Conservation (phyloP, 768 basidiomycete genomes). For the Hericium alpestre region DNA sequence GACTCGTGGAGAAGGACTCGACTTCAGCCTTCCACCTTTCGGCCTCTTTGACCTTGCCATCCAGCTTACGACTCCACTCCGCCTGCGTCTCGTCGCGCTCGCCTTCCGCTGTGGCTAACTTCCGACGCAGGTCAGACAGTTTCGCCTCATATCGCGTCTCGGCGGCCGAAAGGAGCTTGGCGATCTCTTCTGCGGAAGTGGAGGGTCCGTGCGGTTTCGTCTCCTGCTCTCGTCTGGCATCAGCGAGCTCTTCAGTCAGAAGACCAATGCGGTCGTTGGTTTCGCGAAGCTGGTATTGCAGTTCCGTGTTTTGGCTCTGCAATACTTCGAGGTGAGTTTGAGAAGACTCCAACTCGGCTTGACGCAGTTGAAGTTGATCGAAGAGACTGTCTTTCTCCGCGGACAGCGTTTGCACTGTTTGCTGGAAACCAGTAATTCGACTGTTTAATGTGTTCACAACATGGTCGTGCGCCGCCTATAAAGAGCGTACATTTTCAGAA, state of each 20-base stretch:
- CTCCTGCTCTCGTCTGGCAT: slow-evolving; percentile 51
- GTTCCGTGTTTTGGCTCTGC: slow-evolving; percentile 70
- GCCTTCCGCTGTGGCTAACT: slow-evolving; percentile 55
- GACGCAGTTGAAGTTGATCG: slow-evolving; percentile 76
- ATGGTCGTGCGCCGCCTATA: slow-evolving; percentile 56
- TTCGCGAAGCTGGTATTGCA: slow-evolving; percentile 81
- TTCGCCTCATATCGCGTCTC: slow-evolving; percentile 71
- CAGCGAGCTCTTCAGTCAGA: slow-evolving; percentile 60
- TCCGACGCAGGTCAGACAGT: slow-evolving; percentile 59
- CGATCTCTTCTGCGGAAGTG: slow-evolving; percentile 51
- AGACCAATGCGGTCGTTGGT: slow-evolving; percentile 59
- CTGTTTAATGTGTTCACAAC: slow-evolving; percentile 51
- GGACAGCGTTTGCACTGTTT: slow-evolving; percentile 55
- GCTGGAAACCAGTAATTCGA: slow-evolving; percentile 61
- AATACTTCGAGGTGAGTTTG: slow-evolving; percentile 65
- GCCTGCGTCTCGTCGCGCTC: slow-evolving; percentile 84
- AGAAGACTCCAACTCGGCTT: slow-evolving; percentile 83
- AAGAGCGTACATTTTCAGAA: background rate
- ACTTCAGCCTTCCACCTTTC: slow-evolving; percentile 59
- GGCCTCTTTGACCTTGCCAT: slow-evolving; percentile 65
- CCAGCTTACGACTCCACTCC: slow-evolving; percentile 79
- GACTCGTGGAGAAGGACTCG: slow-evolving; percentile 44
- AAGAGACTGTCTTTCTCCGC: slow-evolving; percentile 74
- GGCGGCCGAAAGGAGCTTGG: slow-evolving; percentile 61
- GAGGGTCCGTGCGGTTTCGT: slow-evolving; percentile 31